Evolutionary conservation across 352 stramenopile genomes (phyloP), one percentile per base, ranked within the genome.

Genomic region (Globisporangium irregulare): DNA sequence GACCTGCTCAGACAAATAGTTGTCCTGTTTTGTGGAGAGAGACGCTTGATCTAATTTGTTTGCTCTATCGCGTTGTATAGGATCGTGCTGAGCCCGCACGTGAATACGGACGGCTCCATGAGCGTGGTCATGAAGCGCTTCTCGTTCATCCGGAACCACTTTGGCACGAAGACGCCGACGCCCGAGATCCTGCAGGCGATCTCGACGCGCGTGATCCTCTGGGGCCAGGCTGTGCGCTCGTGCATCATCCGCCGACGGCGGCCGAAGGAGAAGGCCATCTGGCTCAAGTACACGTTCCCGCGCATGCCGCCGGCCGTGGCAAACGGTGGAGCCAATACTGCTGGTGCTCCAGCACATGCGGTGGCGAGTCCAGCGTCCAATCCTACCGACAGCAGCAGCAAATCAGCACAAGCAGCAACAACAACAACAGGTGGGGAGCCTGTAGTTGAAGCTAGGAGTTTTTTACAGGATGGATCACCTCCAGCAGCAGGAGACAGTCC

Each of bases 141-240:
- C 59, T 90, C 80, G 61, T 89, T 90, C 64, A 80, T 89, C 59
- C 81, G 80, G 57, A 80, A 89, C 57, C 80, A 90, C 48, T 82
- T 91, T 69, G 71, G 77, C 18, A 70, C 64, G 36, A 77, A 79
- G 5, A 63, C 64, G 43, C 69, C 78, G 32, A 82, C 71, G 22
- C 72, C 80, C 3, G 80, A 86, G 48, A 70, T 90, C 41, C 69
- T 87, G 63, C 80, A 89, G 59, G 80, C 80, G 46, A 83, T 90
- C 63, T 89, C 82, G 50, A 87, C 78, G 54, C 78, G 78, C 57
- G 80, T 90, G 29, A 84, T 90, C 67, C 72, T 90, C 14, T 90
- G 82, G 80, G 82, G 82, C 1, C 80, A 90, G 51, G 82, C 82
- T 0, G 68, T 90, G 64, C 73, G 77, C 27, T 83, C 82, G 38